These are phyloP conservation scores for Aaosphaeria pasadenensis DNA, from an alignment of 2,329 filamentous ascomycete species.

Conservation along the genomic window DNA sequence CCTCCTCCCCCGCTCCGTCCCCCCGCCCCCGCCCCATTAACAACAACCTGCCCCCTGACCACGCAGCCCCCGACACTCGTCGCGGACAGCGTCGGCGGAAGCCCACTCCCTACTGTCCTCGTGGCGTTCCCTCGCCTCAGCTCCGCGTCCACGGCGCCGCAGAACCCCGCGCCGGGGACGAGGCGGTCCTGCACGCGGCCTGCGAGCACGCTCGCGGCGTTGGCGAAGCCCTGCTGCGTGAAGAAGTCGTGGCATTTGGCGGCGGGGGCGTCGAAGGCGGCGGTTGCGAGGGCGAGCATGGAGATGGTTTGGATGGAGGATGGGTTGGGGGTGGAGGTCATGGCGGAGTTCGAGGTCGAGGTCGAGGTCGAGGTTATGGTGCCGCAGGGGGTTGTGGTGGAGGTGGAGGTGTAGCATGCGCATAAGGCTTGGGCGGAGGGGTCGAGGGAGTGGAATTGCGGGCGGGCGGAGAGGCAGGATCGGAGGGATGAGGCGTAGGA, in stretches of 20 bases:
- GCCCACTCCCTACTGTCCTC: no score
- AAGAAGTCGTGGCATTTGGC: conserved; percentile 6
- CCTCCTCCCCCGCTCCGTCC: no score
- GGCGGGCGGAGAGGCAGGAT: conserved; percentile 6
- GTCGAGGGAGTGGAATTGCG: conserved; percentile 7
- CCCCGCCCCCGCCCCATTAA: no score
- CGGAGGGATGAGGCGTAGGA: conserved; percentile 7
- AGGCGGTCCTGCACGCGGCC: conserved; percentile 3
- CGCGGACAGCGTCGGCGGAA: no score
- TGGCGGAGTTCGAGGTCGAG: neutral
- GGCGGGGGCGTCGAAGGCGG: conserved; percentile 6
- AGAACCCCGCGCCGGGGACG: conserved; percentile 5
- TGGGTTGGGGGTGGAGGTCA: no score
- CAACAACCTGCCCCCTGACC: no score
- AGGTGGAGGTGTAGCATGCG: conserved; percentile 7
- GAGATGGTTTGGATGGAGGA: neutral
- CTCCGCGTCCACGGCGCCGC: conserved; percentile 3
- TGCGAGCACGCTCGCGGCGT: conserved; percentile 1
- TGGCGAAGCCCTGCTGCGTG: conserved; percentile 5
- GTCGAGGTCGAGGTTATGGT: neutral
- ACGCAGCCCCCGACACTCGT: no score
- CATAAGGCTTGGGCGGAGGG: conserved; percentile 9
- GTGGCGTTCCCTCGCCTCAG: neutral
- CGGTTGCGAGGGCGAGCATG: conserved; percentile 2
- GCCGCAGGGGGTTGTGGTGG: neutral